A percentile compares a stretch with the other conserved stretches of the same genome.
Conservation (phyloP, 768 basidiomycete species). For the Cytidiella melzeri region DNA sequence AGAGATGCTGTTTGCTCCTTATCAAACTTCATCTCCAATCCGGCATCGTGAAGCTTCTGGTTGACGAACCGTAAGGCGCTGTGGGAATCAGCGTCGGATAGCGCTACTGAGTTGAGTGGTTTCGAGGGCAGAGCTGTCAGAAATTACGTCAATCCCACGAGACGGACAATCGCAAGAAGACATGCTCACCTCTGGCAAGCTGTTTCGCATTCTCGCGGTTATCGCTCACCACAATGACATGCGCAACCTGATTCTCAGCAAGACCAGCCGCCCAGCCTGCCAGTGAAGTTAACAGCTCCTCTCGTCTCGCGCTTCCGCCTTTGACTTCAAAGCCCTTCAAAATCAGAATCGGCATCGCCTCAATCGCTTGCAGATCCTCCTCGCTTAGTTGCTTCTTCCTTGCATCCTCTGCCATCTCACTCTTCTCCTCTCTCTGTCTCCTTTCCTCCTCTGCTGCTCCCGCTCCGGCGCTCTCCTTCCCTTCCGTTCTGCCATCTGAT, state of each 20-base stretch:
- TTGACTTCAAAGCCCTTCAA: slow-evolving; percentile 72
- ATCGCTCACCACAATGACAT: slow-evolving; percentile 87
- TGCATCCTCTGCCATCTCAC: slow-evolving; percentile 29
- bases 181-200: slow-evolving; percentile 72
- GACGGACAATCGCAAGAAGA: not conserved
- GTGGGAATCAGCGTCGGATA: slow-evolving; percentile 79
- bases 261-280: slow-evolving; percentile 82
- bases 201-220: slow-evolving; percentile 82
- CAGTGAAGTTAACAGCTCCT: slow-evolving; percentile 69
- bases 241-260: slow-evolving; percentile 81
- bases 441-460: slow-evolving; percentile 13
- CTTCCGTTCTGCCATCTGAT: not conserved
- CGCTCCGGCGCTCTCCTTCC: no score
- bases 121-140: slow-evolving; percentile 77
- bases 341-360: slow-evolving; percentile 77
- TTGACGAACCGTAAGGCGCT: slow-evolving; percentile 79
- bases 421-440: slow-evolving; percentile 15
- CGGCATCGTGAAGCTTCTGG: slow-evolving; percentile 63
- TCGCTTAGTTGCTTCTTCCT: slow-evolving; percentile 24
- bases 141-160: no score
- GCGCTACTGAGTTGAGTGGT: slow-evolving; percentile 68
- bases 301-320: slow-evolving; percentile 44
- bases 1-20: slow-evolving; percentile 51
- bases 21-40: slow-evolving; percentile 48
- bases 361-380: slow-evolving; percentile 46